These are phyloP conservation scores for Erigeron philadelphicus DNA, from an alignment of 140 eudicot genomes.

Conservation along the genomic window DNA sequence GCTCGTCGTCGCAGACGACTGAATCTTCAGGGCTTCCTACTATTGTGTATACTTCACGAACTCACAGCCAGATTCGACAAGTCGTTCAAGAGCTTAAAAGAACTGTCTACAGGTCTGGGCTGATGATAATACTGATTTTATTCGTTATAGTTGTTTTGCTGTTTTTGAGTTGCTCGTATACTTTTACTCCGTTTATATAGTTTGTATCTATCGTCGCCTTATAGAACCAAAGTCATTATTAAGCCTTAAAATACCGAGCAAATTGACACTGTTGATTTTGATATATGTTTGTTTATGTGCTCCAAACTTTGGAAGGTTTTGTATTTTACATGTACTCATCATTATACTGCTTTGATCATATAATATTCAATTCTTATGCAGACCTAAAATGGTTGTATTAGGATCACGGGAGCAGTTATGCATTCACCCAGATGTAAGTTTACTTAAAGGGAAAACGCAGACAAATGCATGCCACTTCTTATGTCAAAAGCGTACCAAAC, in stretches of 20 bases:
- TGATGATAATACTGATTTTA: slow-evolving; percentile 13
- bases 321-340: neutral
- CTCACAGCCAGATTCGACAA: slow-evolving; percentile 95
- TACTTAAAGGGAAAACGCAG: slow-evolving; percentile 78
- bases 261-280: neutral
- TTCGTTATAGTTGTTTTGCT: neutral
- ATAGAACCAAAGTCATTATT: no score
- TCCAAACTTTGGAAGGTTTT: slow-evolving; percentile 5
- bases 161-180: no score
- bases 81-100: slow-evolving; percentile 87
- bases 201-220: no score
- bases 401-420: slow-evolving; percentile 98
- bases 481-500: slow-evolving; percentile 68
- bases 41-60: slow-evolving; percentile 87
- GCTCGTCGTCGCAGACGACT: slow-evolving; percentile 36
- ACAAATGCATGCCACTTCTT: slow-evolving; percentile 84
- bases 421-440: slow-evolving; percentile 82
- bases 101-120: slow-evolving; percentile 75
- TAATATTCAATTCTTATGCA: slow-evolving; percentile 33
- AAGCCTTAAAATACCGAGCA: no score
- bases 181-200: no score
- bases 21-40: slow-evolving; percentile 55
- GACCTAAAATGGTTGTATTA: slow-evolving; percentile 97
- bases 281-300: neutral
- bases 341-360: neutral